Percentiles rank a stretch among this genome's conserved stretches.
Evolutionary conservation across 139 green algal genomes (phyloP).

Genomic region (Chlamydomonas sphaeroides): DNA sequence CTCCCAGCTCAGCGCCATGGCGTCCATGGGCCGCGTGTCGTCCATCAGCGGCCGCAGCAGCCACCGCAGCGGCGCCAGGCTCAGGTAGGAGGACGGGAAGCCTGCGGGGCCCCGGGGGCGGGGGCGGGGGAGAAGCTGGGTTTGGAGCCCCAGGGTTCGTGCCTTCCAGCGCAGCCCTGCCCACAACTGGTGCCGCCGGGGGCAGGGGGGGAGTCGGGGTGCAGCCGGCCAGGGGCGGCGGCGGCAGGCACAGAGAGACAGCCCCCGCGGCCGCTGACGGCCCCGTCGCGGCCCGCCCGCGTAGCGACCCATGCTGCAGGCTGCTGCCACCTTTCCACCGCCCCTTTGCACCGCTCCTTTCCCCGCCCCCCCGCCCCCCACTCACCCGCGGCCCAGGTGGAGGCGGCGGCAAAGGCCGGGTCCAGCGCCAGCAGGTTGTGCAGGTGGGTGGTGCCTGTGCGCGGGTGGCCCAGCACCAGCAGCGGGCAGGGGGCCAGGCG

Average conservation of each 20-base stretch:
- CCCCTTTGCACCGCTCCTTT: too few relatives aligned
- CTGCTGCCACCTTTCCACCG: too few relatives aligned
- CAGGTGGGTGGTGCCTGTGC: slow-evolving; percentile 79
- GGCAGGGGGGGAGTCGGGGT: too few relatives aligned
- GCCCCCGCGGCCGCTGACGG: too few relatives aligned
- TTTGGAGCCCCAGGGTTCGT: too few relatives aligned
- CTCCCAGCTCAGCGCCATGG: slow-evolving; percentile 62
- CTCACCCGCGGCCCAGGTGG: slow-evolving; percentile 65
- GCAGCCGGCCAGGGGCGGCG: too few relatives aligned
- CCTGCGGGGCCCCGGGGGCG: slow-evolving; percentile 29
- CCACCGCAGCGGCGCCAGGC: slow-evolving; percentile 30
- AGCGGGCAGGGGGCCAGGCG: slow-evolving; percentile 62
- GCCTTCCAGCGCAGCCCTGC: too few relatives aligned
- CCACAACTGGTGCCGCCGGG: too few relatives aligned
- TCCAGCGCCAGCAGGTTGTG: slow-evolving; percentile 74
- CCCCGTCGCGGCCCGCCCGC: too few relatives aligned
- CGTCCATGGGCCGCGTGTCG: slow-evolving; percentile 77
- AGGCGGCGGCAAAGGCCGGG: slow-evolving; percentile 62
- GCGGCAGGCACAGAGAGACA: too few relatives aligned
- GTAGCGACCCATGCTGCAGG: too few relatives aligned
- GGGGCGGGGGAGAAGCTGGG: background rate
- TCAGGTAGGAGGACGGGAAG: slow-evolving; percentile 73
- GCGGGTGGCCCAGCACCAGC: slow-evolving; percentile 74
- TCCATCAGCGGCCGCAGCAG: slow-evolving; percentile 58
- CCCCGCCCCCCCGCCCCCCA: background rate